Evolutionary conservation across 1,284 basidiomycete genomes (phyloP).

Genomic region (Schizophyllum amplum): DNA sequence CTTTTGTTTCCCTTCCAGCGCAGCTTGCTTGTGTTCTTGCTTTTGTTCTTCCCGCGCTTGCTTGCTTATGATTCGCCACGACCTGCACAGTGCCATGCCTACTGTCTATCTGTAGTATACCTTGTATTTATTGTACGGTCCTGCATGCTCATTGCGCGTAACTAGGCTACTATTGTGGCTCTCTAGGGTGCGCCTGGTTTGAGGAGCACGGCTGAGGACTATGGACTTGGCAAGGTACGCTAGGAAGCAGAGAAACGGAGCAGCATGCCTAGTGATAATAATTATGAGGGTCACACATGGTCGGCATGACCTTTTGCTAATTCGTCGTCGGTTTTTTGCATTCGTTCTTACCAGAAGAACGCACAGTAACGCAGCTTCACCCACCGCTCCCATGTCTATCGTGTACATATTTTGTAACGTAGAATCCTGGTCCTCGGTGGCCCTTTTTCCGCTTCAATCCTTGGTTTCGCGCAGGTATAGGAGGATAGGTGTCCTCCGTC

Average conservation of each 20-base stretch:
- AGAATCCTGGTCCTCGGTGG: constrained; percentile 35
- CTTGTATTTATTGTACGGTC: neutral
- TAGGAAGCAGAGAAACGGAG: too few species aligned
- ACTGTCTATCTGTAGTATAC: neutral
- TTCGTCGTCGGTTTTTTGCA: too few species aligned
- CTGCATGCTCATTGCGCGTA: neutral
- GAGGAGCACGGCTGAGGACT: too few species aligned
- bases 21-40: neutral
- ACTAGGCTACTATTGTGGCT: too few species aligned
- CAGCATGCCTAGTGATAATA: too few species aligned
- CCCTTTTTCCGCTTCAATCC: constrained; percentile 32
- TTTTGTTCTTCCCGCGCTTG: neutral
- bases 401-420: constrained; percentile 44
- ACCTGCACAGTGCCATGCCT: neutral
- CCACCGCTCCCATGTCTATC: too few species aligned
- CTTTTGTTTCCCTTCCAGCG: neutral
- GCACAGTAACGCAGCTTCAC: too few species aligned
- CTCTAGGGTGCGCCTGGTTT: too few species aligned
- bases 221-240: too few species aligned
- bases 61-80: neutral
- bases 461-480: constrained; percentile 26
- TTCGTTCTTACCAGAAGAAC: too few species aligned
- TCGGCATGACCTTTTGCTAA: too few species aligned
- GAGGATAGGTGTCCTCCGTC: constrained; percentile 48
- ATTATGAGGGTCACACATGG: too few species aligned